Evolutionary conservation across 345 rosid genomes (phyloP).

Genomic region (Erysimum cheiranthoides): DNA sequence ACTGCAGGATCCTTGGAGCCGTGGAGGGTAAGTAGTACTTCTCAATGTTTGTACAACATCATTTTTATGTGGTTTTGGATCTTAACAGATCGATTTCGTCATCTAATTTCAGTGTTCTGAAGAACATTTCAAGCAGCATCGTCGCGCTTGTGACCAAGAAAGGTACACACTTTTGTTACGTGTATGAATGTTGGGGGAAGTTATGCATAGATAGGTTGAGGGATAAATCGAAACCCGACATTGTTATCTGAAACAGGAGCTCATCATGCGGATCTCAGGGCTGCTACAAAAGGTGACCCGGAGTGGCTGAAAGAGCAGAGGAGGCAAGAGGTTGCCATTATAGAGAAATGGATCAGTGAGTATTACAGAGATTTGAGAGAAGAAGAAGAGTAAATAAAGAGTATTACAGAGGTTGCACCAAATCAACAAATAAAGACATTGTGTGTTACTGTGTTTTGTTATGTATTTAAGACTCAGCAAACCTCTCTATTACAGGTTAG

Average conservation of each 20-base stretch:
- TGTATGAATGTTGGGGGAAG: neutral
- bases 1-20: slow-evolving; percentile 83
- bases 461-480: slow-evolving; percentile 40
- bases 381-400: slow-evolving; percentile 38
- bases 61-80: neutral
- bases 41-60: neutral
- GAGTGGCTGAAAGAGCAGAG: slow-evolving; percentile 70
- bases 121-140: slow-evolving; percentile 69
- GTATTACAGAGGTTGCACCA: slow-evolving; percentile 51
- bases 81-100: neutral
- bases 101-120: slow-evolving; percentile 57
- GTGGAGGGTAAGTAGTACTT: slow-evolving; percentile 66
- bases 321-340: slow-evolving; percentile 64
- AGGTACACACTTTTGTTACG: slow-evolving; percentile 47
- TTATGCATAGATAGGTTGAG: neutral
- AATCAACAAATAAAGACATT: slow-evolving; percentile 28
- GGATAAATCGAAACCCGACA: neutral
- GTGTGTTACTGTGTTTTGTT: slow-evolving; percentile 5
- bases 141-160: slow-evolving; percentile 68
- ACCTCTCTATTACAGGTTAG: slow-evolving; percentile 77
- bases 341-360: slow-evolving; percentile 62
- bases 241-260: slow-evolving; percentile 55
- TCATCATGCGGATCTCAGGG: slow-evolving; percentile 70
- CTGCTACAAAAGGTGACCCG: slow-evolving; percentile 61
- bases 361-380: slow-evolving; percentile 54